Base-by-base conservation (phyloP, 768 basidiomycete genomes). In the Lentinula sp. region DNA sequence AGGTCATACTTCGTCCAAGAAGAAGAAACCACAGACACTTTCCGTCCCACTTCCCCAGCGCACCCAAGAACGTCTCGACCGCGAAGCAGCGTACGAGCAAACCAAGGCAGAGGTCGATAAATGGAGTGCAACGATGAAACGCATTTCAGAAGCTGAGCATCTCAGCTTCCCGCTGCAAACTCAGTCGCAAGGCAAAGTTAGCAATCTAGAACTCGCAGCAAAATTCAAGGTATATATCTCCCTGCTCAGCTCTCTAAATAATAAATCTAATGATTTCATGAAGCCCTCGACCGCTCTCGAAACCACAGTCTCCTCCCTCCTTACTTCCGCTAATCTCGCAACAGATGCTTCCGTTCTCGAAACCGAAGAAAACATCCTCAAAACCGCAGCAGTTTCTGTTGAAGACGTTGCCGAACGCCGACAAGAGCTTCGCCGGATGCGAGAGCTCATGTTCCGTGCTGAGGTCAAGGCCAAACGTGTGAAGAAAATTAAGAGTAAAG, bases 401-500 rank as follows among this genome's bases (percentile, higher is more conserved):
- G 94, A 96, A 69, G 95, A 97, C 68, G 89, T 97, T 43, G 84
- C 85, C 4, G 81, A 85, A 5, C 87, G 95, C 0, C 86, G 93
- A 1, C 82, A 81, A 1, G 91, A 94, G 67, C 82, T 99, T 10
- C 84, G 91, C 39, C 85, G 86, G 69, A 92, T 93, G 84, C 88
- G 96, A 18, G 95, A 97, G 66, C 80, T 98, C 43, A 88, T 94
- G 78, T 97, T 96, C 75, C 86, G 95, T 4, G 93, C 93, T 0
- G 96, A 98, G 66, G 77, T 84, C 39, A 95, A 96, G 71, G 91
- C 94, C 16, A 90, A 90, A 69, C 85, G 95, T 16, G 79, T 96
- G 16, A 84, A 88, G 21, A 98, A 95, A 76, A 99, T 99, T 75
- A 98, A 98, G 78, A 93, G 89, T 71, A 96, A 94, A 75, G 85